Evolutionary conservation across 768 basidiomycete genomes (phyloP).

Genomic region (Amanita jacksonii): DNA sequence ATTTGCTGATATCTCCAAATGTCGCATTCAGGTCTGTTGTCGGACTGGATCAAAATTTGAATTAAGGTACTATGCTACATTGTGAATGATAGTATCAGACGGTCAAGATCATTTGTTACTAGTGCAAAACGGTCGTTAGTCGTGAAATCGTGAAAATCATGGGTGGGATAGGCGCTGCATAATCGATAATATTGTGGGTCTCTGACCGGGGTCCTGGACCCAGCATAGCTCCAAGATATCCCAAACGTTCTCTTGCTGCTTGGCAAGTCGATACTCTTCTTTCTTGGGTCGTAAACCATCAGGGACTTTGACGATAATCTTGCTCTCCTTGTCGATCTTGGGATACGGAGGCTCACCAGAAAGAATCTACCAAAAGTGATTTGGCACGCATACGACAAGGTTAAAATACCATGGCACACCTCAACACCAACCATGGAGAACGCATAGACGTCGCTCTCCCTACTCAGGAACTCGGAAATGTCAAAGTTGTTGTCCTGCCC

Average conservation of each 20-base stretch:
- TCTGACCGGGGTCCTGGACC: constrained; percentile 25
- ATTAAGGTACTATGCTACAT: no score
- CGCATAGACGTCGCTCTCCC: constrained; percentile 46
- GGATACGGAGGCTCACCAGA: not conserved
- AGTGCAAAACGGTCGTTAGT: no score
- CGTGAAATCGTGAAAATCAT: no score
- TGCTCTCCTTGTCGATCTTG: not conserved
- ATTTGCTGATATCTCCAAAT: no score
- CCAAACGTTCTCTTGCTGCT: constrained; percentile 23
- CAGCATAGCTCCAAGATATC: constrained; percentile 36
- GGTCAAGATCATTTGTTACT: no score
- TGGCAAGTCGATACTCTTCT: not conserved
- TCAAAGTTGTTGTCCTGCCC: constrained; percentile 28
- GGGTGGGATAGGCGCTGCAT: not conserved
- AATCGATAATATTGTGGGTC: constrained; percentile 30
- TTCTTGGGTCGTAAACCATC: constrained; percentile 1
- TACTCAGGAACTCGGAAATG: constrained; percentile 32
- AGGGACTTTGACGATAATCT: not conserved
- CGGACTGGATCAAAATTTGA: no score
- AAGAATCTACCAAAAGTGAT: not conserved
- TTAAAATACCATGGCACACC: not conserved
- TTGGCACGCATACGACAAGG: not conserved
- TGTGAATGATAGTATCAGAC: no score
- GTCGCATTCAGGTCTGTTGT: no score
- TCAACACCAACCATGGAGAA: constrained; percentile 38